phyloP scores from a whole-genome alignment of 176 grass and related monocot genomes.

The Puya raimondii region DNA sequence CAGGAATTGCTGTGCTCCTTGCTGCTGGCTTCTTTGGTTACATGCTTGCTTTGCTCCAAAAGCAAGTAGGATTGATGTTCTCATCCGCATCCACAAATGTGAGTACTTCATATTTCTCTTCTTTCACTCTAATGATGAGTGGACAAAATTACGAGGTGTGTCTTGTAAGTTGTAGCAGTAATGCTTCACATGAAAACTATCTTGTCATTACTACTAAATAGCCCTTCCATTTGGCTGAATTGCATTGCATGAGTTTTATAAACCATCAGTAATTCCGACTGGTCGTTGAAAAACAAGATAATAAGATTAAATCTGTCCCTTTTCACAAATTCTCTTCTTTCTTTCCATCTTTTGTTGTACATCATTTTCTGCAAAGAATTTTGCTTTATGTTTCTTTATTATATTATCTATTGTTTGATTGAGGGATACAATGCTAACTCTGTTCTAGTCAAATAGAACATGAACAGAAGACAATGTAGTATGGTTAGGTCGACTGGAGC shows the following conservation, averaged over 20 bases:
- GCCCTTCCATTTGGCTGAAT: not conserved
- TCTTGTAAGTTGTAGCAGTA: not conserved
- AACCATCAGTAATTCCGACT: not conserved
- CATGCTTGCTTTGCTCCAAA: slow-evolving; percentile 84
- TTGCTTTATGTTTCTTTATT: too few species aligned
- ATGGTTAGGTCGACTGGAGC: too few species aligned
- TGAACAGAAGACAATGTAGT: too few species aligned
- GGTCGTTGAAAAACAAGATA: not conserved
- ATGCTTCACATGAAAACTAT: not conserved
- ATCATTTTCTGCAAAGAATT: too few species aligned
- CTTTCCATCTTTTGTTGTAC: not conserved
- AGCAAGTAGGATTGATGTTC: slow-evolving; percentile 36
- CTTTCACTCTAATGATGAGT: not conserved
- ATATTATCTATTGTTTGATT: too few species aligned
- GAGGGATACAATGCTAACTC: too few species aligned
- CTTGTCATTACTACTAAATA: not conserved
- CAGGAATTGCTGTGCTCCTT: slow-evolving; percentile 62
- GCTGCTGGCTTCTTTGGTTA: slow-evolving; percentile 82
- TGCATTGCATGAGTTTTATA: not conserved
- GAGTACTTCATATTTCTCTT: slow-evolving; percentile 28
- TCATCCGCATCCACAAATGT: slow-evolving; percentile 45
- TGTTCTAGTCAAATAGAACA: too few species aligned
- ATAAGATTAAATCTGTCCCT: not conserved
- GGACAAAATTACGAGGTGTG: not conserved
- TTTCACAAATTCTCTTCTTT: not conserved